Evolutionary conservation across 306 rosid species (phyloP).

Genomic region (Acacia confusa): DNA sequence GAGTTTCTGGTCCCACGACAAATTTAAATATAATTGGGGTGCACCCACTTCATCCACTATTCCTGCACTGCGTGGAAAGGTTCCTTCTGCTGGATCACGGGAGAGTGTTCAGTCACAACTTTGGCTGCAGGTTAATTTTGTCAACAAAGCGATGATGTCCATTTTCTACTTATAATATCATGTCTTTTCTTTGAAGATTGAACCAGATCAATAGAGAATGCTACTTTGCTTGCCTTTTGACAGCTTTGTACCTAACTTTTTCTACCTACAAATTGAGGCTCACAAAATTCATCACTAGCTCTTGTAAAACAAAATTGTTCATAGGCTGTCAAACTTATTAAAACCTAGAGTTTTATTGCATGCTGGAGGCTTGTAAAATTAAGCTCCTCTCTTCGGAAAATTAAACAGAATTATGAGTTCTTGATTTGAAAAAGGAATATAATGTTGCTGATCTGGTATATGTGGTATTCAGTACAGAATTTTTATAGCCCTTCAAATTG

Average conservation of each 20-base stretch:
- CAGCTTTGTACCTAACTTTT: background rate
- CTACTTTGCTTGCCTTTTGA: constrained; percentile 4
- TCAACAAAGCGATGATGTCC: constrained; percentile 5
- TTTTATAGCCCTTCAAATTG: background rate
- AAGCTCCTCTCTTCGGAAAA: background rate
- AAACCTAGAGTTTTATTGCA: background rate
- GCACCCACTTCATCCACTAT: constrained; percentile 67
- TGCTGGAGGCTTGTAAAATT: constrained; percentile 21
- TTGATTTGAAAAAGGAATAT: background rate
- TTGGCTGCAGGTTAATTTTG: constrained; percentile 75
- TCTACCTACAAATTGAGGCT: constrained; percentile 1
- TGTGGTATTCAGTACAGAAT: background rate
- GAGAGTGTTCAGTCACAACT: constrained; percentile 86
- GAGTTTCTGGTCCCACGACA: constrained; percentile 85
- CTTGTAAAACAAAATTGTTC: background rate
- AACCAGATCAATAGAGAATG: constrained; percentile 19
- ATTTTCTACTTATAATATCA: constrained; percentile 28
- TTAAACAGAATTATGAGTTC: background rate
- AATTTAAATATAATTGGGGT: constrained; percentile 94
- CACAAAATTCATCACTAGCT: background rate
- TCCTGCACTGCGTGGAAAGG: constrained; percentile 75
- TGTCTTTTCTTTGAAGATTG: constrained; percentile 15
- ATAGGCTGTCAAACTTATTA: background rate
- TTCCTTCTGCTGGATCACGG: constrained; percentile 80
- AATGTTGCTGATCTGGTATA: background rate